Base-by-base conservation (phyloP, 1,284 basidiomycete species). In the Puccinia horiana region DNA sequence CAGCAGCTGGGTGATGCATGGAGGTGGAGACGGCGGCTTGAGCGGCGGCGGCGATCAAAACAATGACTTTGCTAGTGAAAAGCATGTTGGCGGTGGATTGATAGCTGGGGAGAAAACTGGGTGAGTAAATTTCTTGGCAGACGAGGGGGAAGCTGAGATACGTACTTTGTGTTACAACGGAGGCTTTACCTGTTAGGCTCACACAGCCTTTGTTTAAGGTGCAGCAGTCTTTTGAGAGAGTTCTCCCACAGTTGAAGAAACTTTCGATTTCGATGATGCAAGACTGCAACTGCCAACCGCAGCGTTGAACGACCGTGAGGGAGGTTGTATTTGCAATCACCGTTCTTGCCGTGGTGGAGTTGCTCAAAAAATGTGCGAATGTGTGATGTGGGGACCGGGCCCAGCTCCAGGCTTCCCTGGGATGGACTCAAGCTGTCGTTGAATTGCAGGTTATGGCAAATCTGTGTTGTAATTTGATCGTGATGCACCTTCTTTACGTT, bases 231-330 rank as follows among this genome's bases (percentile, higher is more conserved):
- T 32, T 61, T 2, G 26, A 26, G 32, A 61, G 29, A 26, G 58
- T 61, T 61, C 58, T 61, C 58, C 14, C 58, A 35, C 58, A 32
- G 9, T 32, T 61, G 29, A 35, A 32, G 16, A 11, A 6, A 35
- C 32, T 26, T 61, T 29, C 58, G 16, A 5, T 61, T 61, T 26
- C 29, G 8, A 61, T 61, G 58, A 61, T 35, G 58, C 58, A 61
- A 61, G 26, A 35, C 58, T 61, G 29, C 58, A 61, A 29, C 8
- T 61, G 26, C 8, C 58, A 35, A 61, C 29, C 32, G 58, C 58
- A 61, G 58, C 58, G 58, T 61, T 61, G 9, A 61, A 61, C 58
- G 29, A 35, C 32, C 58, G 58, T 61, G 58, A 61, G 58, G 58
- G 29, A 61, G 44, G 44, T 61, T 61, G 11, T 18, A 61, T 61